Evolutionary conservation across 352 stramenopile species (phyloP).

Genomic region (Halophytophthora batemanensis): DNA sequence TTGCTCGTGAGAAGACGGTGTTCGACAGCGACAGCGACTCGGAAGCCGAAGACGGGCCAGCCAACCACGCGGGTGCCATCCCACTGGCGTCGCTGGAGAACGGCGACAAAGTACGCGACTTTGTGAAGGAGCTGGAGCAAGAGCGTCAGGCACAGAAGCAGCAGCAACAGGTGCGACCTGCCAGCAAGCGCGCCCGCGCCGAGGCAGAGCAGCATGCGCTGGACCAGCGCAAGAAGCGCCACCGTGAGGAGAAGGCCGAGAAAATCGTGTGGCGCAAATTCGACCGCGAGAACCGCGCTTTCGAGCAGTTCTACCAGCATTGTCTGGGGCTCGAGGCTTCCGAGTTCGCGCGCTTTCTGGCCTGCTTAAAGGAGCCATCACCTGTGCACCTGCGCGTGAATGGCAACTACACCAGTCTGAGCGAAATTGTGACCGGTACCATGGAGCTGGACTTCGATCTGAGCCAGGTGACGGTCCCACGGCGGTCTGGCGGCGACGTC

Average conservation of each 20-base stretch:
- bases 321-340: slow-evolving; percentile 58
- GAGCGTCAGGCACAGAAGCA: too few species aligned
- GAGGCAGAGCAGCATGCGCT: slow-evolving; percentile 56
- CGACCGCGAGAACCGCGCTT: slow-evolving; percentile 73
- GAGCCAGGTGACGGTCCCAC: slow-evolving; percentile 48
- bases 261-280: slow-evolving; percentile 90
- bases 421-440: slow-evolving; percentile 71
- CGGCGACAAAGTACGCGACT: slow-evolving; percentile 56
- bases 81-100: slow-evolving; percentile 69
- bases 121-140: slow-evolving; percentile 48
- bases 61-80: slow-evolving; percentile 30
- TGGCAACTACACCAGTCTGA: slow-evolving; percentile 75
- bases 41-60: slow-evolving; percentile 30
- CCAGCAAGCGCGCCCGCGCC: slow-evolving; percentile 48
- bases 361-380: slow-evolving; percentile 69
- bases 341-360: slow-evolving; percentile 84
- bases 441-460: slow-evolving; percentile 72
- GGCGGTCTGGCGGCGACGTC: slow-evolving; percentile 51
- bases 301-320: slow-evolving; percentile 82
- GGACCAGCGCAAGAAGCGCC: slow-evolving; percentile 54
- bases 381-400: slow-evolving; percentile 89
- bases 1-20: slow-evolving; percentile 21
- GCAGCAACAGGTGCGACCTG: slow-evolving; percentile 17
- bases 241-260: slow-evolving; percentile 64
- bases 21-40: slow-evolving; percentile 49